Percentiles rank a stretch among this genome's conserved stretches.
Evolutionary conservation across 2,329 filamentous ascomycete species (phyloP).

Genomic region (Cladosporium halotolerans): DNA sequence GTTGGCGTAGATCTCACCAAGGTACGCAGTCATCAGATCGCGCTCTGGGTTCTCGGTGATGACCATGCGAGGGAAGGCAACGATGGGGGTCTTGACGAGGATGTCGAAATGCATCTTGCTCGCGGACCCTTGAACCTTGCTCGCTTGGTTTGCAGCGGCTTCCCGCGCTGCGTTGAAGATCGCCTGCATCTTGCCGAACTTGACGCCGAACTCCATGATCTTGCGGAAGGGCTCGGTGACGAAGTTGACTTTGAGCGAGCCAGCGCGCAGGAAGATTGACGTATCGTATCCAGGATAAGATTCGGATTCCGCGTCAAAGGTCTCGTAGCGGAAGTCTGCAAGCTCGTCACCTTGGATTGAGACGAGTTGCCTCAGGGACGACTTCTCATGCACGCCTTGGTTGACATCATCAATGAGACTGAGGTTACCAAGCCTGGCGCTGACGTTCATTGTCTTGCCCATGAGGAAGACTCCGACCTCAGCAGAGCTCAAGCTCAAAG

Average conservation of each 20-base stretch:
- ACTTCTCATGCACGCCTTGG: slow-evolving; percentile 74
- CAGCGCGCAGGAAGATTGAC: slow-evolving; percentile 81
- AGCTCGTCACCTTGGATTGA: slow-evolving; percentile 94
- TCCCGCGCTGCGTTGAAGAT: slow-evolving; percentile 96
- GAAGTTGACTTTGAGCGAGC: slow-evolving; percentile 95
- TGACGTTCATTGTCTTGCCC: slow-evolving; percentile 80
- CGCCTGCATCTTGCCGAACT: slow-evolving; percentile 99
- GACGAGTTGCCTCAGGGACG: slow-evolving; percentile 76
- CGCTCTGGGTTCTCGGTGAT: slow-evolving; percentile 62
- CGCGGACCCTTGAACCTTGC: slow-evolving; percentile 82
- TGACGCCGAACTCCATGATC: slow-evolving; percentile 95
- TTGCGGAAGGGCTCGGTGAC: slow-evolving; percentile 95
- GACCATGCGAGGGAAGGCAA: slow-evolving; percentile 82
- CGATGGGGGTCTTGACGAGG: slow-evolving; percentile 86
- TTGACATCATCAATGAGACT: slow-evolving; percentile 92
- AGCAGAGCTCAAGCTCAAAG: slow-evolving; percentile 84
- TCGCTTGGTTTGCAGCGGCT: slow-evolving; percentile 88
- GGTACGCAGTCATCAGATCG: slow-evolving; percentile 82
- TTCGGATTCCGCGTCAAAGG: slow-evolving; percentile 70
- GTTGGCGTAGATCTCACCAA: slow-evolving; percentile 95
- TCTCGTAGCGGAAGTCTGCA: slow-evolving; percentile 96
- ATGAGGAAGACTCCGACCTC: slow-evolving; percentile 85
- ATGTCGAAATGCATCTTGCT: slow-evolving; percentile 92
- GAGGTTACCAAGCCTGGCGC: slow-evolving; percentile 78
- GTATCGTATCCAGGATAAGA: slow-evolving; percentile 92